Base-by-base conservation (phyloP, 768 basidiomycete genomes). In the Arthromyces matolae region DNA sequence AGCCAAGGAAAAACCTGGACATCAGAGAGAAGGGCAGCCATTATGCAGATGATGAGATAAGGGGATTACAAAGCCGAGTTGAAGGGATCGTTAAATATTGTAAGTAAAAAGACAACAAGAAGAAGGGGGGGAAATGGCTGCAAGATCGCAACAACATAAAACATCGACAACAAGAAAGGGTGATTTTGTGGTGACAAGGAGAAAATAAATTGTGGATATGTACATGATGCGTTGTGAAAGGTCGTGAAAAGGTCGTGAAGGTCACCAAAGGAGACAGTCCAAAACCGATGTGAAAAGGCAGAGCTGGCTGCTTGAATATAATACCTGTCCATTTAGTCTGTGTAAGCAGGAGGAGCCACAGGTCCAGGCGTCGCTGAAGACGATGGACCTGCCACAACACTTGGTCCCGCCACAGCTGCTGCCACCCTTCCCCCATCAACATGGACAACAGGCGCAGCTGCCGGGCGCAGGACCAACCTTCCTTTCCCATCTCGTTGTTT, bases 371-470 rank as follows among this genome's bases (percentile, higher is more conserved):
- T n/a, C n/a, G n/a, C n/a, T n/a, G n/a, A n/a, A n/a, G n/a, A n/a
- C n/a, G n/a, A n/a, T n/a, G 33, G 6, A 8, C 24, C 19, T 3
- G 48, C 40, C 25, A n/a, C 35, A 5, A 29, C 16, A 12, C 8
- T 12, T 29, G 8, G 13, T 16, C 20, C 36, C 27, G 64, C 60
- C 50, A 66, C 65, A 41, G 42, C 35, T n/a, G 62, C 55, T 50
- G 64, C 60, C 52, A 68, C 66, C 40, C 65, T 55, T 3, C 64
- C 66, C 20, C 71, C 71, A 60, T 72, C 71, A 29, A 70, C 52
- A 57, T 75, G 70, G 18, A 75, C 64, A 32, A 72, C 50, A 13
- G 65, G 65, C 25, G 65, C 56, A 49, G 64, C 65, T 16, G 62
- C 57, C 19, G 52, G 49, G 12, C 49, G 42, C 24, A 51, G 53